A percentile compares a stretch with the other conserved stretches of the same genome.
Evolutionary conservation across 805 yeast genomes (phyloP).

Genomic region (Candida maltosa): DNA sequence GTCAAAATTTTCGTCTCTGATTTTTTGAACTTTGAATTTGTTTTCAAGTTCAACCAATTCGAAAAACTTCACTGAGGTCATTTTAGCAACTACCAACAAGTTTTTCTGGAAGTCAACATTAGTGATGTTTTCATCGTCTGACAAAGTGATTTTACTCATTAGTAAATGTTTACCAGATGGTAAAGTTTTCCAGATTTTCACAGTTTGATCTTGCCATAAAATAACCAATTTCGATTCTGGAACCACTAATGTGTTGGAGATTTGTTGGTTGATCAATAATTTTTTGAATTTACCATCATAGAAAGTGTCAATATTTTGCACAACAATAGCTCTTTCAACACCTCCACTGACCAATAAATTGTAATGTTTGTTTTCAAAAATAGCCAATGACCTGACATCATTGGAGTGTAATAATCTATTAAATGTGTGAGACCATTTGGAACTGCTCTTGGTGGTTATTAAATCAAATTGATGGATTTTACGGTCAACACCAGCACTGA

Average conservation of each 20-base stretch:
- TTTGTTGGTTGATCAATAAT: slow-evolving; percentile 59
- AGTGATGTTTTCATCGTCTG: slow-evolving; percentile 79
- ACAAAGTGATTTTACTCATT: slow-evolving; percentile 60
- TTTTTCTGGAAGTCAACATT: slow-evolving; percentile 63
- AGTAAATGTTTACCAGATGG: slow-evolving; percentile 45
- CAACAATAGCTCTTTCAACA: slow-evolving; percentile 67
- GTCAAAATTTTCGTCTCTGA: slow-evolving; percentile 43
- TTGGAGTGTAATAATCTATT: slow-evolving; percentile 81
- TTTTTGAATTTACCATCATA: slow-evolving; percentile 69
- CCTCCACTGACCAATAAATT: slow-evolving; percentile 80
- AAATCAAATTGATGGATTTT: slow-evolving; percentile 73
- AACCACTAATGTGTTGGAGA: slow-evolving; percentile 49
- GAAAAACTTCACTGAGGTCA: slow-evolving; percentile 66
- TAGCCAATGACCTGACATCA: slow-evolving; percentile 76
- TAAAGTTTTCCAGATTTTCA: slow-evolving; percentile 74
- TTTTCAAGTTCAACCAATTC: slow-evolving; percentile 45
- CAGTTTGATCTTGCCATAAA: slow-evolving; percentile 78
- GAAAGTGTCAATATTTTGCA: slow-evolving; percentile 66
- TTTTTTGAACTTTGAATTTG: slow-evolving; percentile 48
- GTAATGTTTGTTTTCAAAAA: slow-evolving; percentile 65
- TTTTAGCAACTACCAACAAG: slow-evolving; percentile 68
- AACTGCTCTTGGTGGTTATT: slow-evolving; percentile 26
- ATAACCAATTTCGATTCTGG: slow-evolving; percentile 50
- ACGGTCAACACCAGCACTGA: slow-evolving; percentile 91
- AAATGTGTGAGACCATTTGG: slow-evolving; percentile 73